Percentiles rank a stretch among this genome's conserved stretches.
Conservation (phyloP, 164 flowering plant species). For the Dillenia suffruticosa region DNA sequence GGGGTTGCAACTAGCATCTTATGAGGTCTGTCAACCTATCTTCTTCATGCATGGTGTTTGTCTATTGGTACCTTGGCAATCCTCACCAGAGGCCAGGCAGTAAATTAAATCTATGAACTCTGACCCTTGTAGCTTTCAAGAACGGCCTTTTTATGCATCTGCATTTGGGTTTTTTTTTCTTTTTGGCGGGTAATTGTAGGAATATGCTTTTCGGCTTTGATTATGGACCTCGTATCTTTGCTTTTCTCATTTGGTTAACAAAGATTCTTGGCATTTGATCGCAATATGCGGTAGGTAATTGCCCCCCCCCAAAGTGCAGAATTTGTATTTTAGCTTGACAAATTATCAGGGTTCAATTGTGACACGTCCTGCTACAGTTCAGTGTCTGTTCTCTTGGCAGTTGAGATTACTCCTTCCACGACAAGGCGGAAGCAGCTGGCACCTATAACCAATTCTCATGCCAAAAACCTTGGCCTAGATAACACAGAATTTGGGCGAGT, state of each 20-base stretch:
- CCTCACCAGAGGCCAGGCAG: too few relatives aligned
- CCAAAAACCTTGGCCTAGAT: slow-evolving; percentile 79
- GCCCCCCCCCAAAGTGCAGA: slow-evolving; percentile 40
- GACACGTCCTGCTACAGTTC: slow-evolving; percentile 62
- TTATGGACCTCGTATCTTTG: too few relatives aligned
- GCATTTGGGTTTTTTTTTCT: too few relatives aligned
- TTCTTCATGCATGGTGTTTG: too few relatives aligned
- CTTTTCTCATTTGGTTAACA: too few relatives aligned
- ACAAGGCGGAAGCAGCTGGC: slow-evolving; percentile 79
- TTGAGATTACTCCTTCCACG: slow-evolving; percentile 56
- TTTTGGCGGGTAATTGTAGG: too few relatives aligned
- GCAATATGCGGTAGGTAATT: slow-evolving; percentile 1
- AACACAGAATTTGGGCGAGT: slow-evolving; percentile 79
- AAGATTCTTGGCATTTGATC: not conserved
- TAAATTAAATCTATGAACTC: too few relatives aligned
- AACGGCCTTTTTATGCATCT: too few relatives aligned
- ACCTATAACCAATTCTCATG: slow-evolving; percentile 62
- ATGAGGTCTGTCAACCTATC: slow-evolving; percentile 51
- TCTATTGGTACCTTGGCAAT: too few relatives aligned
- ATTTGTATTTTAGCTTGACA: slow-evolving; percentile 67
- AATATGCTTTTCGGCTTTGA: too few relatives aligned
- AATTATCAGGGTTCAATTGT: slow-evolving; percentile 76
- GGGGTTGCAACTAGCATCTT: slow-evolving; percentile 49
- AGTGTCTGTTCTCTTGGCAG: slow-evolving; percentile 57
- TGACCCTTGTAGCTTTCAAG: too few relatives aligned